These are phyloP conservation scores for Scytalidium sp. DNA, from an alignment of 2,329 filamentous ascomycete genomes.

Conservation along the genomic window DNA sequence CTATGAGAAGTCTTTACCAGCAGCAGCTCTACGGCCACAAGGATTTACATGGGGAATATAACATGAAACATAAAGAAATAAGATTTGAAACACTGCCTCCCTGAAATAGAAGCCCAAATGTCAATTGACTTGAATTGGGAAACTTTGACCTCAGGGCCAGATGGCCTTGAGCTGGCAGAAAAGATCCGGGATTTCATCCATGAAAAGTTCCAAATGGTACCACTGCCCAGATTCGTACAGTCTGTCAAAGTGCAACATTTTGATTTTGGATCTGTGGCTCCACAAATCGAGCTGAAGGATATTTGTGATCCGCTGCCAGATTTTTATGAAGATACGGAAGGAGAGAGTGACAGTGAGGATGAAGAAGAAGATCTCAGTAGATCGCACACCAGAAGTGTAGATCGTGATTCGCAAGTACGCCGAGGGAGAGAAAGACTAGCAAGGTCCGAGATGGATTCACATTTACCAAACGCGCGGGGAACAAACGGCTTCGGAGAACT, in stretches of 20 bases:
- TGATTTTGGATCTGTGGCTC: slow-evolving; percentile 80
- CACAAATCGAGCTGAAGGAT: slow-evolving; percentile 89
- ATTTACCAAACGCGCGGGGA: slow-evolving; percentile 28
- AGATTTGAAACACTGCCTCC: neutral
- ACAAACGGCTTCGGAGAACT: slow-evolving; percentile 37
- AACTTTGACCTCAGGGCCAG: slow-evolving; percentile 81
- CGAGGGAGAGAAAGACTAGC: slow-evolving; percentile 32
- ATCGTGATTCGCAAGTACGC: slow-evolving; percentile 13
- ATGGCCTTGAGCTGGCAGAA: slow-evolving; percentile 80
- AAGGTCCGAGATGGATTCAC: slow-evolving; percentile 35
- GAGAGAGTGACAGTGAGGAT: slow-evolving; percentile 56
- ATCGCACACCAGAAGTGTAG: slow-evolving; percentile 11
- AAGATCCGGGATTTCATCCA: slow-evolving; percentile 91
- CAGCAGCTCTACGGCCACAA: neutral
- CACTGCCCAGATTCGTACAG: slow-evolving; percentile 92
- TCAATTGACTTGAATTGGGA: slow-evolving; percentile 98
- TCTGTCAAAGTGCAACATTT: slow-evolving; percentile 94
- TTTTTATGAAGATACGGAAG: slow-evolving; percentile 85
- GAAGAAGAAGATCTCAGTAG: slow-evolving; percentile 42
- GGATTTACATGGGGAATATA: neutral
- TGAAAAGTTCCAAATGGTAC: slow-evolving; percentile 89
- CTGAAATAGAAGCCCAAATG: slow-evolving; percentile 50
- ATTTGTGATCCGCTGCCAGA: slow-evolving; percentile 94
- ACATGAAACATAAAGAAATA: neutral
- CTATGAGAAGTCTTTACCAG: neutral